Conservation (phyloP, 306 rosid species). For the Ormosia semicastrata region DNA sequence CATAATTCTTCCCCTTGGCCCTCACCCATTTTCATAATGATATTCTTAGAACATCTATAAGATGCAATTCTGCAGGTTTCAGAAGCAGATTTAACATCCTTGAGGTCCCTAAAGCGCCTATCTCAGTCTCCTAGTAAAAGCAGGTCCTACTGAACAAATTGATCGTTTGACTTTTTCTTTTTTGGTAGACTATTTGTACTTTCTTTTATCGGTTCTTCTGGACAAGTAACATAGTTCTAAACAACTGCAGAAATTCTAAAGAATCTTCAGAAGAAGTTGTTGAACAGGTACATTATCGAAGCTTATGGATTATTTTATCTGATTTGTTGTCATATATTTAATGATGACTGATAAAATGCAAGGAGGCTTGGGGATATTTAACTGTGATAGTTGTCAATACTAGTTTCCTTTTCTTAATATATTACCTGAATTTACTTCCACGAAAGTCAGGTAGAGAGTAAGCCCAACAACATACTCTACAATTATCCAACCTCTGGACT, state of each 20-base stretch:
- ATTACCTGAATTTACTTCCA: conserved; percentile 20
- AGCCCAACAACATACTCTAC: conserved; percentile 25
- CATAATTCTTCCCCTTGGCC: background rate
- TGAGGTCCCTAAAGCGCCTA: conserved; percentile 64
- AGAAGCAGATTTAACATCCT: conserved; percentile 50
- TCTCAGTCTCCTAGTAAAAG: conserved; percentile 47
- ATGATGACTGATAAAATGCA: conserved; percentile 19
- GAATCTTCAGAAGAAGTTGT: conserved; percentile 46
- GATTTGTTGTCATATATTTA: conserved; percentile 7
- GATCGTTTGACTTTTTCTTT: background rate
- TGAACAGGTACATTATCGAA: conserved; percentile 52
- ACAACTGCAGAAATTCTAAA: conserved; percentile 50
- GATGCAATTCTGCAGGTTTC: conserved; percentile 52
- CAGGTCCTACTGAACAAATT: conserved; percentile 53
- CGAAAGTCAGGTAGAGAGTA: conserved; percentile 42
- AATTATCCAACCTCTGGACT: conserved; percentile 32
- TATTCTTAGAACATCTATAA: conserved; percentile 20
- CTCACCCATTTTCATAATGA: background rate
- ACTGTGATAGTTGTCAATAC: background rate
- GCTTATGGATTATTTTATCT: conserved; percentile 7
- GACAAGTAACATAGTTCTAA: conserved; percentile 26
- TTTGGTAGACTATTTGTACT: background rate
- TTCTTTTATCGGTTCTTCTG: conserved; percentile 24
- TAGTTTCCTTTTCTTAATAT: background rate
- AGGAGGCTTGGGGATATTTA: conserved; percentile 9